These are phyloP conservation scores for Saksenaea vasiformis DNA, from an alignment of 371 early-diverging fungal genomes.

Conservation along the genomic window DNA sequence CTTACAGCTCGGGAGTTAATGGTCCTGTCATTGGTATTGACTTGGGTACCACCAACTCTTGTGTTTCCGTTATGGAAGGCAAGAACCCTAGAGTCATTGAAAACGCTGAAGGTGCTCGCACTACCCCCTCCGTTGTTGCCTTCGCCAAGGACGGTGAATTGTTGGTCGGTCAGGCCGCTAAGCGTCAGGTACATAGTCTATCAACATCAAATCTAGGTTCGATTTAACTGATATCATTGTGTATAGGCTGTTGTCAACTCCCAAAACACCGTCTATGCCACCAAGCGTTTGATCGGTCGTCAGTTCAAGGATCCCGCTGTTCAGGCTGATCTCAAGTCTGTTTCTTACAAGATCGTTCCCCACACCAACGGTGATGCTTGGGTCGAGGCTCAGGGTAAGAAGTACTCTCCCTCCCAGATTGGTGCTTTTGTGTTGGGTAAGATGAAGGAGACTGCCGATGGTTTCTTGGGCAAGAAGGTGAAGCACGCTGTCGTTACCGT, in stretches of 20 bases:
- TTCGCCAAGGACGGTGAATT: slow-evolving; percentile 91
- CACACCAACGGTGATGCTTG: slow-evolving; percentile 94
- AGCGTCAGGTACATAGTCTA: slow-evolving; percentile 74
- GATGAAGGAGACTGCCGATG: slow-evolving; percentile 91
- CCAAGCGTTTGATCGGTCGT: slow-evolving; percentile 97
- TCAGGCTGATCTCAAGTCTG: slow-evolving; percentile 83
- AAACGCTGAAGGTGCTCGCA: slow-evolving; percentile 95
- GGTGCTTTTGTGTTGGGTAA: slow-evolving; percentile 92
- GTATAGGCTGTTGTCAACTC: slow-evolving; percentile 89
- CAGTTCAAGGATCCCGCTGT: slow-evolving; percentile 84
- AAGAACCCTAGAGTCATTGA: slow-evolving; percentile 96
- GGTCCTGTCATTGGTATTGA: slow-evolving; percentile 99
- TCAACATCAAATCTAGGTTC: not conserved
- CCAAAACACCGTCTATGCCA: slow-evolving; percentile 89
- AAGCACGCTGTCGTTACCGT: slow-evolving; percentile 93
- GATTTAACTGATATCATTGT: not conserved
- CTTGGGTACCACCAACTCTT: slow-evolving; percentile 99
- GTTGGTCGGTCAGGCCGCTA: slow-evolving; percentile 96
- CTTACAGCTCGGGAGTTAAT: slow-evolving; percentile 68
- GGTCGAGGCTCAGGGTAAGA: slow-evolving; percentile 89
- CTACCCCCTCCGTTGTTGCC: slow-evolving; percentile 98
- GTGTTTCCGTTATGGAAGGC: slow-evolving; percentile 98
- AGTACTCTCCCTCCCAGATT: slow-evolving; percentile 95
- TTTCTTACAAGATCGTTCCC: slow-evolving; percentile 87
- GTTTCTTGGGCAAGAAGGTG: slow-evolving; percentile 82